A percentile compares a stretch with the other conserved stretches of the same genome.
These are phyloP conservation scores for Protomyces inundatus DNA, from an alignment of 1,139 yeast species.

Conservation along the genomic window DNA sequence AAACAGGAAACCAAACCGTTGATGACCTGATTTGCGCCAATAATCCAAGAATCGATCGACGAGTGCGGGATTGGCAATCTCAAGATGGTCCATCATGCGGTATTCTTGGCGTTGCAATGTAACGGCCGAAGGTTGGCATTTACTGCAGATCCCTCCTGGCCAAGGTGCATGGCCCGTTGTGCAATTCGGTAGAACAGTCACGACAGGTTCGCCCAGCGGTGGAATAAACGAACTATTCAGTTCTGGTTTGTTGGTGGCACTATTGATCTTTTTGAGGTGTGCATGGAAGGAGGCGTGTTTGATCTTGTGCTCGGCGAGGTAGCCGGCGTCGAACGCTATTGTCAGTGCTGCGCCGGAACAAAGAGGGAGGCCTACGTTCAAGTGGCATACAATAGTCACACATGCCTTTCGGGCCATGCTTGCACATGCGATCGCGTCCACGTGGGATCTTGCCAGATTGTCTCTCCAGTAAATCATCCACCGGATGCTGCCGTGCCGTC, in stretches of 20 bases:
- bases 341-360: neutral
- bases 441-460: constrained; percentile 71
- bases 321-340: constrained; percentile 77
- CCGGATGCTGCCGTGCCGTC: constrained; percentile 42
- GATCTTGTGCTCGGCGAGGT: constrained; percentile 67
- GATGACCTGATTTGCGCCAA: constrained; percentile 86
- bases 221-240: constrained; percentile 64
- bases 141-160: constrained; percentile 94
- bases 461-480: constrained; percentile 65
- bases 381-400: constrained; percentile 95
- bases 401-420: constrained; percentile 92
- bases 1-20: constrained; percentile 77
- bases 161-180: constrained; percentile 82
- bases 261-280: constrained; percentile 65
- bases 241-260: constrained; percentile 36
- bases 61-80: constrained; percentile 67
- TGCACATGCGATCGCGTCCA: constrained; percentile 53
- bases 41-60: constrained; percentile 78
- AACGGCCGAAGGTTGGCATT: constrained; percentile 93
- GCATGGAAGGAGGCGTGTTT: constrained; percentile 90
- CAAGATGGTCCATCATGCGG: constrained; percentile 97
- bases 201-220: constrained; percentile 71
- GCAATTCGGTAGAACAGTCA: constrained; percentile 58
- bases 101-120: constrained; percentile 84
- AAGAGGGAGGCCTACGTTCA: constrained; percentile 42